These are phyloP conservation scores for Tolypocladium cylindrosporum DNA, from an alignment of 2,329 filamentous ascomycete species.

Conservation along the genomic window DNA sequence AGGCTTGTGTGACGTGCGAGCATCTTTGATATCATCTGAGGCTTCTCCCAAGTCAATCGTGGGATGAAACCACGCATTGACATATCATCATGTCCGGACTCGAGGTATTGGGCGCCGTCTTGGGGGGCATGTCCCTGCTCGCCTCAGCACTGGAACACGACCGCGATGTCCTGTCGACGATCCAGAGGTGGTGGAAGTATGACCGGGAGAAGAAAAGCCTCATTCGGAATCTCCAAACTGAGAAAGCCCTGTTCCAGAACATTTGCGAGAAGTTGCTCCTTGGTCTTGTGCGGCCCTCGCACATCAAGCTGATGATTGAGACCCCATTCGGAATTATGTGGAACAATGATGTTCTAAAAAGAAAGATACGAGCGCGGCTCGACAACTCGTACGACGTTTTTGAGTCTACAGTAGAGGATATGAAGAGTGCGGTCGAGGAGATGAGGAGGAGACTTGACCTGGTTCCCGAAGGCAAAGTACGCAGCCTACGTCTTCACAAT, in stretches of 20 bases:
- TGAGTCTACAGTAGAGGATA: conserved; percentile 10
- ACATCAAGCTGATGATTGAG: conserved; percentile 18
- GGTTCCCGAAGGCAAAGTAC: neutral
- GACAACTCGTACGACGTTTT: conserved; percentile 13
- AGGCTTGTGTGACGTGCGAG: neutral
- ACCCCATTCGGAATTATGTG: conserved; percentile 17
- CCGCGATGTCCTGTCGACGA: conserved; percentile 9
- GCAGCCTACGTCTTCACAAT: neutral
- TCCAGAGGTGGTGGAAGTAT: conserved; percentile 7
- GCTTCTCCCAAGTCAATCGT: neutral
- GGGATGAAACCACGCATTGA: neutral
- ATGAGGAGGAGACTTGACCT: conserved; percentile 5
- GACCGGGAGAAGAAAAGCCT: conserved; percentile 13
- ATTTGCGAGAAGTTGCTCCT: conserved; percentile 18
- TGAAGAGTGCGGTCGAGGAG: conserved; percentile 11
- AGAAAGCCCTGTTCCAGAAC: conserved; percentile 16
- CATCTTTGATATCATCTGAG: neutral
- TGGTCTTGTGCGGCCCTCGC: conserved; percentile 9
- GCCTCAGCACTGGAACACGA: conserved; percentile 10
- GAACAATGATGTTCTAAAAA: conserved; percentile 8
- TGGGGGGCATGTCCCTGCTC: conserved; percentile 11
- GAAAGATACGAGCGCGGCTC: conserved; percentile 12
- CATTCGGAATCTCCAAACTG: conserved; percentile 11
- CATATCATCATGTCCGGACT: conserved; percentile 12
- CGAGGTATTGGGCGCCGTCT: conserved; percentile 10